Evolutionary conservation across 2,329 filamentous ascomycete species (phyloP).

Genomic region (Alternaria burnsii): DNA sequence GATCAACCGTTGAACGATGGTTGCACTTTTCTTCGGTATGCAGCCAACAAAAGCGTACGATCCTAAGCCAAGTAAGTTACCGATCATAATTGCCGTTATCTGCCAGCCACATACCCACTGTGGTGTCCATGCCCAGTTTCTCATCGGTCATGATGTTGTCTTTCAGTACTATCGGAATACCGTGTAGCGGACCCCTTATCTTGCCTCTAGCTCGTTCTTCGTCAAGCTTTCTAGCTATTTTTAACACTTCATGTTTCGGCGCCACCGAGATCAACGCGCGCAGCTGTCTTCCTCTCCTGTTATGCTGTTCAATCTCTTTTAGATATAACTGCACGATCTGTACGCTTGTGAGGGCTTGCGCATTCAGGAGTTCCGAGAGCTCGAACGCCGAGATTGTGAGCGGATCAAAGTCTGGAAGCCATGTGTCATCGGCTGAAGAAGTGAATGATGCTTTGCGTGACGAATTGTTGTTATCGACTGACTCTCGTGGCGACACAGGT

Average conservation of each 20-base stretch:
- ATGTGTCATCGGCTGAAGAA: conserved; percentile 35
- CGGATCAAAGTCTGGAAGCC: conserved; percentile 44
- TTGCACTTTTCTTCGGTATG: conserved; percentile 48
- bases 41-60: conserved; percentile 51
- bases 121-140: conserved; percentile 53
- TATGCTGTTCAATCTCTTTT: conserved; percentile 47
- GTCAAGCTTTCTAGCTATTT: conserved; percentile 51
- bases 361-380: conserved; percentile 43
- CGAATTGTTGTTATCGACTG: conserved; percentile 27
- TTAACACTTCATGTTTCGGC: conserved; percentile 48
- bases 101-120: conserved; percentile 43
- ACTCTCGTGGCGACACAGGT: conserved; percentile 29
- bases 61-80: conserved; percentile 26
- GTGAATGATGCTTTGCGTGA: conserved; percentile 40
- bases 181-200: conserved; percentile 52
- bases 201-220: conserved; percentile 49
- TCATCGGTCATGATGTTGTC: conserved; percentile 53
- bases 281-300: conserved; percentile 46
- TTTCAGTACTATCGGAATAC: conserved; percentile 55
- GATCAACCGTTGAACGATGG: conserved; percentile 49
- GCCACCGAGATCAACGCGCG: conserved; percentile 51
- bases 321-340: conserved; percentile 49
- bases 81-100: not conserved
- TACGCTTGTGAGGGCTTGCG: conserved; percentile 42
- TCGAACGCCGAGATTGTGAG: conserved; percentile 43